Evolutionary conservation across 2,329 filamentous ascomycete species (phyloP), one percentile per base, ranked within the genome.

Genomic region (Ophiostoma sp.): DNA sequence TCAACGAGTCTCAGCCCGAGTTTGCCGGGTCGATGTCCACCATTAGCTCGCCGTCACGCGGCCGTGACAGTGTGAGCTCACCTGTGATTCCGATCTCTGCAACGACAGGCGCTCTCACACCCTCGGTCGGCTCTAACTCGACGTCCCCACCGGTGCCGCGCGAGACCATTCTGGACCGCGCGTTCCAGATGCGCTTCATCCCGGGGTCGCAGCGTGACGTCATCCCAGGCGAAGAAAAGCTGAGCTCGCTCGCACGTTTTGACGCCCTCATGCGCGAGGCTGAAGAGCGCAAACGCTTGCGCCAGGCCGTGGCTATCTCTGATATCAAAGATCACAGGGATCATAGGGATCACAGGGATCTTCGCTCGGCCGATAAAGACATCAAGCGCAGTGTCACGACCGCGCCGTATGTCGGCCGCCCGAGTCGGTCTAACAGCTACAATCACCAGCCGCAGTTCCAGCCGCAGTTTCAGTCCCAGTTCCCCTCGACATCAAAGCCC

Each of bases 101-200:
- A 1, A 27, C 6, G 77, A 77, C 79, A 16, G 79, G 80, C 1
- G 69, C 73, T 27, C 73, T 44, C 5, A 9, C 65, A 5, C 4
- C 45, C 64, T 14, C 60, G 60, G n/a, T n/a, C 8, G 60, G 16
- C 7, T 7, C n/a, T 8, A 78, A 81, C 55, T 81, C 82, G 1
- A 81, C 80, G 72, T 83, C 84, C 0, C 84, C 85, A 0, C 82
- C 84, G 1, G 77, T 76, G 0, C 84, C 84, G 2, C 81, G 87
- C 16, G 87, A 89, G 76, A 88, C 87, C 0, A 89, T 89, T 66
- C 76, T 89, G n/a, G 87, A 89, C 74, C 79, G 87, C 52, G 87
- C 87, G 0, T 89, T 89, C 73, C 85, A 87, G 72, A 77, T 89
- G 77, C 81, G 84, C 8, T 85, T 80, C 69, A 87, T 89, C 45